A percentile compares a stretch with the other conserved stretches of the same genome.
These are phyloP conservation scores for thale cress (Arabidopsis thaliana) DNA, from an alignment of 345 rosid genomes.

Conservation along the genomic window TAIR10.1 NC_003071.7:14705001-14705500, in stretches of 20 bases:
- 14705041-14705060: conserved; percentile 10
- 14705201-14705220: conserved; percentile 64
- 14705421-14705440: conserved; percentile 71
- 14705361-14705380: conserved; percentile 72
- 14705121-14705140: conserved; percentile 73
- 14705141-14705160: conserved; percentile 58
- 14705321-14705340: background rate
- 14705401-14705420: conserved; percentile 63
- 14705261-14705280: conserved; percentile 53
- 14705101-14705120: background rate
- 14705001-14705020: conserved; percentile 66
- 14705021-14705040: conserved; percentile 71
- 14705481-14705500: background rate
- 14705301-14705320: conserved; percentile 4
- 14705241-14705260: conserved; percentile 63
- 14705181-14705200: conserved; percentile 69
- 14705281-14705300: background rate
- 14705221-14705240: conserved; percentile 66
- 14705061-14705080: background rate
- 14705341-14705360: conserved; percentile 57
- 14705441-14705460: conserved; percentile 69
- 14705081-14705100: background rate
- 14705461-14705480: conserved; percentile 65
- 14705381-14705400: conserved; percentile 67
- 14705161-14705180: conserved; percentile 62